phyloP scores from a whole-genome alignment of 202 grass and related monocot species.

The Zizania palustris region DNA sequence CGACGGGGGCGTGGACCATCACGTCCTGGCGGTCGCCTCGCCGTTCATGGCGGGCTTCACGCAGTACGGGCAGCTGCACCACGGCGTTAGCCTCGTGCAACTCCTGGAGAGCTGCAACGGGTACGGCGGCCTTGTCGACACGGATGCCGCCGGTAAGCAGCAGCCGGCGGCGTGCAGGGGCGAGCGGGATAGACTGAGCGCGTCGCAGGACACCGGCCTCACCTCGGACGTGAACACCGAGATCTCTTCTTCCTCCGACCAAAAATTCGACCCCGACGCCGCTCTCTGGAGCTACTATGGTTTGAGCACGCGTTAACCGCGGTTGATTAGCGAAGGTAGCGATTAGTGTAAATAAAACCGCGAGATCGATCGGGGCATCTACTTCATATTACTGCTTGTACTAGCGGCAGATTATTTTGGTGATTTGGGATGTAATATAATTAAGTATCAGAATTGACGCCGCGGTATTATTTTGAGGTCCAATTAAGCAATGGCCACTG shows the following conservation, averaged over 20 bases:
- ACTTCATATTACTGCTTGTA: conserved; percentile 18
- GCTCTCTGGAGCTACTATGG: conserved; percentile 52
- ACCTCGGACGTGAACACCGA: conserved; percentile 66
- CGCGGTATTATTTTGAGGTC: background rate
- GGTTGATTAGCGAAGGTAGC: background rate
- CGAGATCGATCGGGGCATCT: conserved; percentile 17
- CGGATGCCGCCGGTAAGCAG: background rate
- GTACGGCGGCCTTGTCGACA: background rate
- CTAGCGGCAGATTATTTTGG: conserved; percentile 36
- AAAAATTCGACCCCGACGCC: conserved; percentile 43
- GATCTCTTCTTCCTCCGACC: conserved; percentile 57
- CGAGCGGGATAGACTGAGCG: conserved; percentile 50
- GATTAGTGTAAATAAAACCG: conserved; percentile 49
- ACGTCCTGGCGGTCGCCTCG: conserved; percentile 22
- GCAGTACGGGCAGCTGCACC: conserved; percentile 41
- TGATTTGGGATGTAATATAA: conserved; percentile 35
- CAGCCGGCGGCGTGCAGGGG: conserved; percentile 15
- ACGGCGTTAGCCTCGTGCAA: conserved; percentile 52
- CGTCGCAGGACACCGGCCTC: conserved; percentile 59
- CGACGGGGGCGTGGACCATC: background rate
- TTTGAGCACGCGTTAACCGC: background rate
- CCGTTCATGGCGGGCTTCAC: conserved; percentile 34
- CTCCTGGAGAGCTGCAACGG: conserved; percentile 45
- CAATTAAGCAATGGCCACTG: too few species aligned
- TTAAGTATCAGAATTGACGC: conserved; percentile 24